Evolutionary conservation across 176 grass and related monocot genomes (phyloP).

Genomic region (Triticum timopheevii): DNA sequence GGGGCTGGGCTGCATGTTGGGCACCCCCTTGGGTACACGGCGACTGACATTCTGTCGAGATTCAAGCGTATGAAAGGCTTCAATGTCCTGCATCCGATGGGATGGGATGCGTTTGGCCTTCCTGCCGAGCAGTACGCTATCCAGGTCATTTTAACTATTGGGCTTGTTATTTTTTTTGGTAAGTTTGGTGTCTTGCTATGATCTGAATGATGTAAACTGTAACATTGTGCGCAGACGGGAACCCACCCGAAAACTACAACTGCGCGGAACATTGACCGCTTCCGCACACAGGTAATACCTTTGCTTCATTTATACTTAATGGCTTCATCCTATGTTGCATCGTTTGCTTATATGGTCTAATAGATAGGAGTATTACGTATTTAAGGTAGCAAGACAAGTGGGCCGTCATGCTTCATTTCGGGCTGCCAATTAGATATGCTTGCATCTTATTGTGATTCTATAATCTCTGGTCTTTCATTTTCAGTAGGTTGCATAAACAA

Average conservation of each 20-base stretch:
- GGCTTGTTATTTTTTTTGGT: no score
- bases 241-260: slow-evolving; percentile 93
- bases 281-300: slow-evolving; percentile 65
- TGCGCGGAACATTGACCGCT: slow-evolving; percentile 67
- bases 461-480: no score
- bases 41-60: slow-evolving; percentile 83
- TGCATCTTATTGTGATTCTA: no score
- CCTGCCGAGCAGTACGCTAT: slow-evolving; percentile 97
- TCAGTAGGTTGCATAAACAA: not conserved
- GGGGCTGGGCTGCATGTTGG: slow-evolving; percentile 90
- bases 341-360: slow-evolving; percentile 8
- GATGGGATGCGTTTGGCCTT: slow-evolving; percentile 97
- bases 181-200: not conserved
- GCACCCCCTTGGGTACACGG: slow-evolving; percentile 89
- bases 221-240: slow-evolving; percentile 64
- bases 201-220: slow-evolving; percentile 2
- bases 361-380: not conserved
- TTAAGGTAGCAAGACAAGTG: not conserved
- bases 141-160: slow-evolving; percentile 42
- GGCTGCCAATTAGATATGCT: slow-evolving; percentile 7
- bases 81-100: slow-evolving; percentile 98
- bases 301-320: not conserved
- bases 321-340: not conserved
- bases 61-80: slow-evolving; percentile 96
- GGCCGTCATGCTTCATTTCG: not conserved